phyloP scores from a whole-genome alignment of 208 protist species.

The Leishmania amazonensis region DNA sequence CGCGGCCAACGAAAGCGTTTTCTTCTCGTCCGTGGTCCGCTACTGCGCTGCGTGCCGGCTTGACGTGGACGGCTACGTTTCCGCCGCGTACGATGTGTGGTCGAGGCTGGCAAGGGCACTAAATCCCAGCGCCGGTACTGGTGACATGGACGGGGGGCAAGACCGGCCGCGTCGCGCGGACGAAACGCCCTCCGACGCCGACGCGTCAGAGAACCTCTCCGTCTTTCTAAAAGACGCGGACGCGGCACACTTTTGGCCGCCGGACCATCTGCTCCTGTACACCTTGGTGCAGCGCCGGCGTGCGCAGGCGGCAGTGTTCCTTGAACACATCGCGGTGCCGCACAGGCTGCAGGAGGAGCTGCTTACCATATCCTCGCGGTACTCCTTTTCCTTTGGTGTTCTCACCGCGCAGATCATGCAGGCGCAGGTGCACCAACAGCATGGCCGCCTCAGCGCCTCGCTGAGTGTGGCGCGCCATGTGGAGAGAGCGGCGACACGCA shows the following conservation, averaged over 20 bases:
- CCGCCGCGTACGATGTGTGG: constrained; percentile 66
- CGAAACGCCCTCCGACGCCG: background rate
- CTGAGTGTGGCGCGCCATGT: constrained; percentile 32
- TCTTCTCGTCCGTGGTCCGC: constrained; percentile 51
- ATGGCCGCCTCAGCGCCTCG: constrained; percentile 39
- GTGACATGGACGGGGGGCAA: constrained; percentile 1
- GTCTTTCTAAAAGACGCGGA: background rate
- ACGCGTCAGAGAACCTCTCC: no score
- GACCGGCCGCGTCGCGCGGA: background rate
- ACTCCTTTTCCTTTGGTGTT: constrained; percentile 68
- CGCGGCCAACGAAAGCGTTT: constrained; percentile 40
- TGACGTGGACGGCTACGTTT: constrained; percentile 46
- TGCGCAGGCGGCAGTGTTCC: constrained; percentile 57
- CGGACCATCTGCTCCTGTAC: constrained; percentile 75
- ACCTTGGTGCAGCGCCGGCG: constrained; percentile 57
- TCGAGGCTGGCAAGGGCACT: constrained; percentile 38
- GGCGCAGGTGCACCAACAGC: constrained; percentile 38
- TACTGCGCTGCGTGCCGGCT: constrained; percentile 56
- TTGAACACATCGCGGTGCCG: constrained; percentile 42
- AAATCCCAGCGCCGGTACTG: constrained; percentile 2
- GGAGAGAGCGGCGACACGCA: constrained; percentile 33
- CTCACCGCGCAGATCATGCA: constrained; percentile 59
- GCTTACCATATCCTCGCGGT: constrained; percentile 39
- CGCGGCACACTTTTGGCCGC: constrained; percentile 47
- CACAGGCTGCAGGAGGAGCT: constrained; percentile 34